A percentile compares a stretch with the other conserved stretches of the same genome.
These are phyloP conservation scores for Cadophora luteo-olivacea DNA, from an alignment of 2,329 filamentous ascomycete genomes.

Conservation along the genomic window DNA sequence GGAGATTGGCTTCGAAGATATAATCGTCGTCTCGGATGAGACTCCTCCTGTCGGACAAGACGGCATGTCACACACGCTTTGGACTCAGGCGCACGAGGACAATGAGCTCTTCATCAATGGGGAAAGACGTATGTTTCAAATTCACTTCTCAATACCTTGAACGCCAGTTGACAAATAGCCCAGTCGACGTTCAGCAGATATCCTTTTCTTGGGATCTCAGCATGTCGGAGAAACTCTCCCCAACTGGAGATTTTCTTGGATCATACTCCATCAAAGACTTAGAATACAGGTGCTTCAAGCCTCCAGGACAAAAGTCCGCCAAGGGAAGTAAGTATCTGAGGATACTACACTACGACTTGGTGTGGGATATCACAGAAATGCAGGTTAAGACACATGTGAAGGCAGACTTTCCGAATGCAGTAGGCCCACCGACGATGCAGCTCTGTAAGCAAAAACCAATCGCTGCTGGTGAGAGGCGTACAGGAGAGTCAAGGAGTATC, in stretches of 20 bases:
- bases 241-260: conserved; percentile 6
- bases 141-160: no score
- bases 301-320: conserved; percentile 11
- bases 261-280: conserved; percentile 19
- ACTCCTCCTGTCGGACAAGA: not conserved
- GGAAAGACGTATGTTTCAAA: conserved; percentile 8
- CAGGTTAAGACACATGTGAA: conserved; percentile 26
- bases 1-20: conserved; percentile 24
- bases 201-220: conserved; percentile 23
- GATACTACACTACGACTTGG: conserved; percentile 22
- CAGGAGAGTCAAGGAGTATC: not conserved
- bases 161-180: not conserved
- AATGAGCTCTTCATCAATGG: conserved; percentile 19
- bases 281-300: not conserved
- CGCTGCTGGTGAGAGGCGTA: not conserved
- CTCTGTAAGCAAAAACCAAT: conserved; percentile 21
- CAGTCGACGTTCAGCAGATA: conserved; percentile 26
- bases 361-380: conserved; percentile 32
- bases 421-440: conserved; percentile 21
- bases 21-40: conserved; percentile 30
- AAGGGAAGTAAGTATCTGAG: conserved; percentile 11
- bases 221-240: conserved; percentile 27
- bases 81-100: conserved; percentile 26
- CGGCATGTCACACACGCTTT: conserved; percentile 25
- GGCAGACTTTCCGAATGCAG: conserved; percentile 23